A percentile compares a stretch with the other conserved stretches of the same genome.
Evolutionary conservation across 192 early-diverging fungal genomes (phyloP).

Genomic region (Phycomyces nitens): DNA sequence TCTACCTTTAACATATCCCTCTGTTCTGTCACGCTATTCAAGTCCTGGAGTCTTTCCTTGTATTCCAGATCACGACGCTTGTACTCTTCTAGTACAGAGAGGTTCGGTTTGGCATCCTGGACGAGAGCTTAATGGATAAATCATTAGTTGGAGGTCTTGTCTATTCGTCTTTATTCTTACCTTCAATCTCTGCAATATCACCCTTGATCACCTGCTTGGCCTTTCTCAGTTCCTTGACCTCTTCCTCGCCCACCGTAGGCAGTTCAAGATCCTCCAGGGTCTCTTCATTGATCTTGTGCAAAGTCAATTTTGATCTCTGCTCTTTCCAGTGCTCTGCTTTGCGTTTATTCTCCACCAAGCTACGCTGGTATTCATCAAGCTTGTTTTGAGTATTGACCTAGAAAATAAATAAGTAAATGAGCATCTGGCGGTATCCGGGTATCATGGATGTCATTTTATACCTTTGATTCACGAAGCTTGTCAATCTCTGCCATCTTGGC

Average conservation of each 20-base stretch:
- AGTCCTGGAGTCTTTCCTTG: slow-evolving; percentile 62
- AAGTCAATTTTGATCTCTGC: slow-evolving; percentile 38
- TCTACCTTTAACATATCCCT: slow-evolving; percentile 72
- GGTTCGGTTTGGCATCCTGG: slow-evolving; percentile 69
- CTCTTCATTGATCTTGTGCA: slow-evolving; percentile 52
- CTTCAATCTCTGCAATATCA: slow-evolving; percentile 72
- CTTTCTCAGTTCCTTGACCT: slow-evolving; percentile 58
- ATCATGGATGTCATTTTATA: slow-evolving; percentile 21
- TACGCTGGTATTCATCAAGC: slow-evolving; percentile 62
- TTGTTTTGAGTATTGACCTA: slow-evolving; percentile 57
- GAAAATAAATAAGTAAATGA: no score
- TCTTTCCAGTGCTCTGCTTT: slow-evolving; percentile 54
- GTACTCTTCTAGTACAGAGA: slow-evolving; percentile 87
- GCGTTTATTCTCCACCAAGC: slow-evolving; percentile 54
- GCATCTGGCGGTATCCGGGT: slow-evolving; percentile 15
- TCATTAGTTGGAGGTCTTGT: not conserved
- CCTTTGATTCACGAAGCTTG: slow-evolving; percentile 64
- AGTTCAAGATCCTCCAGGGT: slow-evolving; percentile 47
- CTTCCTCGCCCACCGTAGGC: slow-evolving; percentile 53
- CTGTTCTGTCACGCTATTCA: slow-evolving; percentile 67
- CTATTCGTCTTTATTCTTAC: slow-evolving; percentile 32
- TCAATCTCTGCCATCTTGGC: slow-evolving; percentile 60
- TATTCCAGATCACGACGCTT: slow-evolving; percentile 74
- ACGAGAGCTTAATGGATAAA: slow-evolving; percentile 20
- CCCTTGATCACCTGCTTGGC: slow-evolving; percentile 55